Evolutionary conservation across 305 asterid species (phyloP).

Genomic region (Rubia balearica): DNA sequence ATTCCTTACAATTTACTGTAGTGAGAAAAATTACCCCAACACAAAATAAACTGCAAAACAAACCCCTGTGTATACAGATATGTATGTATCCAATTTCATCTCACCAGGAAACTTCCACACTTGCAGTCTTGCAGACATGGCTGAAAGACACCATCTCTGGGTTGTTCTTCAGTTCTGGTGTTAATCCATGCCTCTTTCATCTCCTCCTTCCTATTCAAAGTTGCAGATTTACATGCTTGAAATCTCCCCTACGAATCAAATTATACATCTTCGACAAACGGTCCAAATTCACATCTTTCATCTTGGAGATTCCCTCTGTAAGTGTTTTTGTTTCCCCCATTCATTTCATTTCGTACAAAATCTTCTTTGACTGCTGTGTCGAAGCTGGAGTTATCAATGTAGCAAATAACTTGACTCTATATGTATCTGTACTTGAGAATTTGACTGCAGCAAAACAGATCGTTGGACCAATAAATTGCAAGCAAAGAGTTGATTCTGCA

Average conservation of each 20-base stretch:
- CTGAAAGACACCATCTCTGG: slow-evolving; percentile 24
- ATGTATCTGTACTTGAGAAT: neutral
- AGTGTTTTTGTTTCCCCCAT: slow-evolving; percentile 18
- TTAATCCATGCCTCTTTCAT: slow-evolving; percentile 29
- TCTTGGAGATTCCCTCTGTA: slow-evolving; percentile 73
- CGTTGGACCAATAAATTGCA: neutral
- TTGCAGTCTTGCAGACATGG: slow-evolving; percentile 26
- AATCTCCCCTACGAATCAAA: slow-evolving; percentile 53
- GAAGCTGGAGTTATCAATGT: too few relatives aligned
- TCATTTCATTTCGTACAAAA: neutral
- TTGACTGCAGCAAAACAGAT: neutral
- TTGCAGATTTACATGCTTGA: slow-evolving; percentile 75
- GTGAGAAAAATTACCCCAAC: too few relatives aligned
- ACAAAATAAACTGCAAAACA: neutral
- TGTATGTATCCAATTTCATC: neutral
- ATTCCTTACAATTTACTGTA: too few relatives aligned
- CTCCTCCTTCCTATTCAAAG: slow-evolving; percentile 41
- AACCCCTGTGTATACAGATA: neutral
- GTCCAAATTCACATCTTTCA: slow-evolving; percentile 52
- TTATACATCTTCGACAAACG: slow-evolving; percentile 47
- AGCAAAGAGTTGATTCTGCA: neutral
- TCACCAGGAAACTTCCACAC: slow-evolving; percentile 17
- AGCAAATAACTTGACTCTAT: too few relatives aligned
- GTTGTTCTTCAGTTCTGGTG: slow-evolving; percentile 26
- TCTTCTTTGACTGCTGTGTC: too few relatives aligned